Conservation (phyloP, 305 asterid genomes). For the Fraxinus nigra region DNA sequence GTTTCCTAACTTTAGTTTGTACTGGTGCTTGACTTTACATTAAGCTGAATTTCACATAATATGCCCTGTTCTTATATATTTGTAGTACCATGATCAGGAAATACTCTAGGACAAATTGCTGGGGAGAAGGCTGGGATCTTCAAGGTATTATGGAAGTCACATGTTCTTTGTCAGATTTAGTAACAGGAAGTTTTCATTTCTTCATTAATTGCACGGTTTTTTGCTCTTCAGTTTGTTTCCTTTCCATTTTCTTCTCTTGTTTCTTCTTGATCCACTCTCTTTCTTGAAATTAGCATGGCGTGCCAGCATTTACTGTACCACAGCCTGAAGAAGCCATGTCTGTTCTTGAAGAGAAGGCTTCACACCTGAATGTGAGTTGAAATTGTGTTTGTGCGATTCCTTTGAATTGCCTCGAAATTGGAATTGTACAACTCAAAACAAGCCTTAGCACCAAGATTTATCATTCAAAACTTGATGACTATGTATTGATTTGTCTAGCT, state of each 20-base stretch:
- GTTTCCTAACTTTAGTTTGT: conserved; percentile 2
- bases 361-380: conserved; percentile 67
- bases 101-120: conserved; percentile 93
- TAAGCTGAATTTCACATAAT: conserved; percentile 1
- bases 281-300: conserved; percentile 49
- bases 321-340: conserved; percentile 97
- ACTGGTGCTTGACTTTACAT: not conserved
- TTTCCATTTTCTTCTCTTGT: conserved; percentile 19
- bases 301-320: conserved; percentile 86
- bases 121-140: conserved; percentile 97
- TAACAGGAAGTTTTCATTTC: not conserved
- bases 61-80: conserved; percentile 19
- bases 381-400: conserved; percentile 11
- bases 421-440: conserved; percentile 1
- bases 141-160: conserved; percentile 51
- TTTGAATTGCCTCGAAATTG: conserved; percentile 9
- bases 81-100: conserved; percentile 50
- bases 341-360: conserved; percentile 84
- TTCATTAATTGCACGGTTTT: not conserved
- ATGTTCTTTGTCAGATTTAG: not conserved
- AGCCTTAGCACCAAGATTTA: conserved; percentile 3
- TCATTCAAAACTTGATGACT: conserved; percentile 12
- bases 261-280: conserved; percentile 19
- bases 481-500: conserved; percentile 8
- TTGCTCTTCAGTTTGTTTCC: conserved; percentile 5